A percentile compares a stretch with the other conserved stretches of the same genome.
These are phyloP conservation scores for Hansenula sp. DNA, from an alignment of 1,139 yeast species.

Conservation along the genomic window DNA sequence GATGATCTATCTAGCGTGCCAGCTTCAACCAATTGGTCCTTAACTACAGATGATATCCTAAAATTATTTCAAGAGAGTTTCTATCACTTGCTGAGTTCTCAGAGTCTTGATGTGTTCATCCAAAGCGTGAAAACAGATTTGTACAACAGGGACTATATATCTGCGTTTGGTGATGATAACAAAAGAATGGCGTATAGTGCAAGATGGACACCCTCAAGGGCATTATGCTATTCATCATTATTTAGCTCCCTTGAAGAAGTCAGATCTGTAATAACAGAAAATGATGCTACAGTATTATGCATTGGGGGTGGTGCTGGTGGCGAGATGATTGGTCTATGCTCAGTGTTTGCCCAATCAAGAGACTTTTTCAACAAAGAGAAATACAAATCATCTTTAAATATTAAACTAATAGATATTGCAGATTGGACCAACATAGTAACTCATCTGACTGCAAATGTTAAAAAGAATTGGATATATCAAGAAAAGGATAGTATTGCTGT, in stretches of 20 bases:
- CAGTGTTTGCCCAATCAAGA: conserved; percentile 51
- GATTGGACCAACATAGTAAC: conserved; percentile 62
- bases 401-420: conserved; percentile 70
- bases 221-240: conserved; percentile 68
- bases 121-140: conserved; percentile 70
- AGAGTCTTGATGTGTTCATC: conserved; percentile 39
- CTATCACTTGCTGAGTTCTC: conserved; percentile 38
- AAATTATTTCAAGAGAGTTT: conserved; percentile 48
- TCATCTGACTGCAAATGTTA: conserved; percentile 39
- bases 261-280: conserved; percentile 19
- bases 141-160: conserved; percentile 62
- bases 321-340: conserved; percentile 67
- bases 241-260: conserved; percentile 49
- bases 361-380: conserved; percentile 26
- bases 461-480: conserved; percentile 49
- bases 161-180: conserved; percentile 62
- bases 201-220: conserved; percentile 84
- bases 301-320: conserved; percentile 93
- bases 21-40: conserved; percentile 11
- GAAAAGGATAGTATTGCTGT: conserved; percentile 33
- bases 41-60: conserved; percentile 39
- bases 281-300: conserved; percentile 42
- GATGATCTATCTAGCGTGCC: conserved; percentile 9
- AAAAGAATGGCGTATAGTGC: conserved; percentile 75
- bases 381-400: conserved; percentile 29